Percentiles rank a stretch among this genome's conserved stretches.
Conservation (phyloP, 306 rosid genomes). For the Vigna trinervia region DNA sequence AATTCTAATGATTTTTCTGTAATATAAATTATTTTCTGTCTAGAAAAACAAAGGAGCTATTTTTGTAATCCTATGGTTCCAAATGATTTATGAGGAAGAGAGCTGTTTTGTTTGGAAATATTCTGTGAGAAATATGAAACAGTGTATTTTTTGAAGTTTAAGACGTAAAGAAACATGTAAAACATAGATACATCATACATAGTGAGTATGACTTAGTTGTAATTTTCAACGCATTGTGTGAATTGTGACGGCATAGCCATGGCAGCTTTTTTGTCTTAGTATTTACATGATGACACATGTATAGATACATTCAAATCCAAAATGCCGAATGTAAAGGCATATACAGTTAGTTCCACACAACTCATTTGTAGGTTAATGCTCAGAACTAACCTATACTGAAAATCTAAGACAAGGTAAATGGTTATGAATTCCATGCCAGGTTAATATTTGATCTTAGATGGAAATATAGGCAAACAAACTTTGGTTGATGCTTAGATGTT, state of each 20-base stretch:
- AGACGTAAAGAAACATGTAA: not conserved
- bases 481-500: not conserved
- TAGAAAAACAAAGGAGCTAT: not conserved
- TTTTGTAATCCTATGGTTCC: not conserved
- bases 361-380: too few species aligned
- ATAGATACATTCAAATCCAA: too few species aligned
- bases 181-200: not conserved
- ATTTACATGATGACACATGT: too few species aligned
- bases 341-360: too few species aligned
- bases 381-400: too few species aligned
- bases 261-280: too few species aligned
- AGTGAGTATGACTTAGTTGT: not conserved
- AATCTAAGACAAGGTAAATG: too few species aligned
- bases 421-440: not conserved
- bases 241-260: not conserved
- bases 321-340: too few species aligned
- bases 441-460: conserved; percentile 10
- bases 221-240: not conserved
- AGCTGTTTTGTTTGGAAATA: not conserved
- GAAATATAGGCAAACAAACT: not conserved
- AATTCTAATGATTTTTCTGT: not conserved
- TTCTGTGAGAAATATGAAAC: not conserved
- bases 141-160: not conserved
- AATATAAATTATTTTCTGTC: not conserved
- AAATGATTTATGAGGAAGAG: conserved; percentile 26